Base-by-base conservation (phyloP, 345 rosid species). In the Melastoma malabathricum region DNA sequence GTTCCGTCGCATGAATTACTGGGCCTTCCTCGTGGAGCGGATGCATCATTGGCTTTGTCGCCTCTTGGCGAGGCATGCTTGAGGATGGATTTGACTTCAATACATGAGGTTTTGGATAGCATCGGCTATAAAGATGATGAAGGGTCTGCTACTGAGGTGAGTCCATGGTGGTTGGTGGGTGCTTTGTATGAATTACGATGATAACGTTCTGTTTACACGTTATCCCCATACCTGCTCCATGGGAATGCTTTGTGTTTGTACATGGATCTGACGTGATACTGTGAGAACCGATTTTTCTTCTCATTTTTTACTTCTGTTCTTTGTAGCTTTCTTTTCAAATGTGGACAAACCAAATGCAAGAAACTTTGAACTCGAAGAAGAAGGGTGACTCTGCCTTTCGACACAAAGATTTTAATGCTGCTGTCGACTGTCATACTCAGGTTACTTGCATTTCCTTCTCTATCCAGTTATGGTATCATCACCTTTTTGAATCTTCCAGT, bases 321-420 rank as follows among this genome's bases (percentile, higher is more conserved):
- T 22, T 67, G 74, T 77, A 89, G 94, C 79, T 88, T 20, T 88
- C 94, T 15, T 84, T 84, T 70, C 75, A 82, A 61, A 75, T 78
- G 84, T 84, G 86, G 92, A 84, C 94, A 53, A 72, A 74, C 66
- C 83, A 84, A 52, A 82, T 82, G 92, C 89, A 84, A 63, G 97
- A 84, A 55, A 86, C 89, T 5, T 67, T 82, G 57, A 67, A 72
- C 63, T 84, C 79, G n/a, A 84, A 79, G 84, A 84, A 78, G 60
- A 88, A 84, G 64, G 97, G 89, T 9, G 94, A 88, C 60, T 53
- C 34, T 55, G 94, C 89, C 60, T 88, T 84, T 64, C 79, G 72
- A 50, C 81, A 68, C 59, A 84, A 75, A 77, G 84, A 84, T 58
- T 78, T 80, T 46, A 72, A 68, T 43, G 72, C 75, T 59, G 81